Evolutionary conservation across 2,329 filamentous ascomycete genomes (phyloP).

Genomic region (Fusarium poae): DNA sequence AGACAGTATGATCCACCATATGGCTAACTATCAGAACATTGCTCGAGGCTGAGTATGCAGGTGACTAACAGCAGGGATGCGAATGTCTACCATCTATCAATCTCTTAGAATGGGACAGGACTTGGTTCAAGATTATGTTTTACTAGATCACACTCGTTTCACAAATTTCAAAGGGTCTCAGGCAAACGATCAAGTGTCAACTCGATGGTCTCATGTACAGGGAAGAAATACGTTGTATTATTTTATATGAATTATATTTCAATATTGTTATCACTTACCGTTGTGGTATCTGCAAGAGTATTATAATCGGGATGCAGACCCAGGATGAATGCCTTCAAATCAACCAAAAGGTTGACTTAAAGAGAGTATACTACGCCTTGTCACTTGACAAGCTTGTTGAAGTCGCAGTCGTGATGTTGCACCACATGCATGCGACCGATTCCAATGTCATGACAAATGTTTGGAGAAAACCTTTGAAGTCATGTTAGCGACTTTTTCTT

Average conservation of each 20-base stretch:
- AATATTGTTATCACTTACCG: slow-evolving; percentile 18
- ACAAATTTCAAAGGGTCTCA: background rate
- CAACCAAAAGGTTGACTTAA: background rate
- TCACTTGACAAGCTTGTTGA: slow-evolving; percentile 14
- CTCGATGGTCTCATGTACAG: slow-evolving; percentile 7
- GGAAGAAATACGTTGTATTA: slow-evolving; percentile 40
- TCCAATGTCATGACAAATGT: background rate
- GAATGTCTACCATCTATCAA: background rate
- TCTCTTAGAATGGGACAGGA: background rate
- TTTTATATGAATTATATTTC: slow-evolving; percentile 4
- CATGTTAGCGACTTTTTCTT: slow-evolving; percentile 29
- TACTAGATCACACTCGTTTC: slow-evolving; percentile 29
- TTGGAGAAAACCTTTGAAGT: background rate
- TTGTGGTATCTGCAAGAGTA: background rate
- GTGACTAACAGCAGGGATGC: background rate
- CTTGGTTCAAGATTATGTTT: slow-evolving; percentile 6
- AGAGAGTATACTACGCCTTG: background rate
- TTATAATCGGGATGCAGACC: background rate
- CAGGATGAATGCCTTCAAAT: background rate
- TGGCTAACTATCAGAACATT: slow-evolving; percentile 22
- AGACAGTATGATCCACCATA: slow-evolving; percentile 14
- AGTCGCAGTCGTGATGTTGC: too few species aligned
- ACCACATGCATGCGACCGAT: background rate
- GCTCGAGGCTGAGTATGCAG: slow-evolving; percentile 6
- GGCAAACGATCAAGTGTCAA: slow-evolving; percentile 8